Evolutionary conservation across 192 early-diverging fungal genomes (phyloP).

Genomic region (Dimargaris verticillata): DNA sequence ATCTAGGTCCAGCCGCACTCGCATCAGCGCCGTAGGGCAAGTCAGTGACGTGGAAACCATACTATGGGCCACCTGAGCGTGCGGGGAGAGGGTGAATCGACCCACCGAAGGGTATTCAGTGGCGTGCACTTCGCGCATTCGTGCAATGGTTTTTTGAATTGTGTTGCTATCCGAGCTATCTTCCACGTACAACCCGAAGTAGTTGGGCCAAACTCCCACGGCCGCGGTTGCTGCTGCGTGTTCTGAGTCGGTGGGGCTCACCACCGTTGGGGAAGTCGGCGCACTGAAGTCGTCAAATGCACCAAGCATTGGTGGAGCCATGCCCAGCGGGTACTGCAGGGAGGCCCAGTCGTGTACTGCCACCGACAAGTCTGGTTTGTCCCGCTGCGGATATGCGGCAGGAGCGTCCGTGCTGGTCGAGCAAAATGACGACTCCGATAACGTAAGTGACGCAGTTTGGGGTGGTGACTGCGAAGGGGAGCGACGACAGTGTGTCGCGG

Average conservation of each 20-base stretch:
- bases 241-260: background rate
- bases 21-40: background rate
- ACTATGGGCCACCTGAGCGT: background rate
- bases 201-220: background rate
- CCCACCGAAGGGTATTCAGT: background rate
- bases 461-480: background rate
- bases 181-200: constrained; percentile 5
- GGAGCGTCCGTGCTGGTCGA: background rate
- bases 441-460: background rate
- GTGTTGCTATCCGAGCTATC: background rate
- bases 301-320: background rate
- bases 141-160: background rate
- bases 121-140: constrained; percentile 3
- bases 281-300: background rate
- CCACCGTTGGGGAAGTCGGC: background rate
- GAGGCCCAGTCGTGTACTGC: background rate
- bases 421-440: background rate
- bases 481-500: background rate
- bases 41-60: background rate
- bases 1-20: background rate
- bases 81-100: background rate
- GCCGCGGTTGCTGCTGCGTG: too few species aligned
- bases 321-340: background rate
- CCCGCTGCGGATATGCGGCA: background rate
- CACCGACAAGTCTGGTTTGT: background rate